Evolutionary conservation across 805 yeast species (phyloP).

Genomic region (Wickerhamiella nectarea): DNA sequence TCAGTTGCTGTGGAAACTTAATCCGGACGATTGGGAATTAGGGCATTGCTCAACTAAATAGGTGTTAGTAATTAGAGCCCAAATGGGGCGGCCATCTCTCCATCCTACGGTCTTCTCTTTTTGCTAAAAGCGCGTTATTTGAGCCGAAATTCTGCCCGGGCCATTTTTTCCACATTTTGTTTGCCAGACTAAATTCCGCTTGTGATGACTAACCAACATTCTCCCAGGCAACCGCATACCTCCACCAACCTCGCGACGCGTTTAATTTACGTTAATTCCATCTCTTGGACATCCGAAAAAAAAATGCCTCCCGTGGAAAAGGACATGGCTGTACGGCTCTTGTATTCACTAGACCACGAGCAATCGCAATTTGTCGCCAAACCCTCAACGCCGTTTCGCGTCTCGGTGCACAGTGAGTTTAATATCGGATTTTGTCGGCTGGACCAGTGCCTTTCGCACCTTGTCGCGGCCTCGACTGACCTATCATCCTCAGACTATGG

Average conservation of each 20-base stretch:
- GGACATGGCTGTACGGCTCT: slow-evolving; percentile 24
- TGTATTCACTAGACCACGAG: slow-evolving; percentile 27
- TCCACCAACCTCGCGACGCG: background rate
- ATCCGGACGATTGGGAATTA: background rate
- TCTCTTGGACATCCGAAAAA: background rate
- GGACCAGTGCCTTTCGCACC: slow-evolving; percentile 24
- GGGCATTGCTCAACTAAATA: background rate
- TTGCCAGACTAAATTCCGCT: too few relatives aligned
- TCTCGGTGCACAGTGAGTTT: slow-evolving; percentile 15
- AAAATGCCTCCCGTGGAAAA: background rate
- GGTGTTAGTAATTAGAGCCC: background rate
- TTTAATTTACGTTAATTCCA: background rate
- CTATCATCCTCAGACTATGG: slow-evolving; percentile 26
- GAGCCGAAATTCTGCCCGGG: too few relatives aligned
- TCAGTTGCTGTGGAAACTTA: background rate
- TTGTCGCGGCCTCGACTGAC: slow-evolving; percentile 28
- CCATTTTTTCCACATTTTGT: too few relatives aligned
- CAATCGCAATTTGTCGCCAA: slow-evolving; percentile 26
- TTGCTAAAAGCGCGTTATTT: too few relatives aligned
- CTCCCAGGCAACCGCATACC: background rate
- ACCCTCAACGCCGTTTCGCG: slow-evolving; percentile 16
- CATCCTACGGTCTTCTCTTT: too few relatives aligned
- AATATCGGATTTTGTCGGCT: slow-evolving; percentile 25
- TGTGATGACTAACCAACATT: too few relatives aligned
- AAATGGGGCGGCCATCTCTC: too few relatives aligned